phyloP scores from a whole-genome alignment of 306 rosid species.

The Ochetophila trinervis region DNA sequence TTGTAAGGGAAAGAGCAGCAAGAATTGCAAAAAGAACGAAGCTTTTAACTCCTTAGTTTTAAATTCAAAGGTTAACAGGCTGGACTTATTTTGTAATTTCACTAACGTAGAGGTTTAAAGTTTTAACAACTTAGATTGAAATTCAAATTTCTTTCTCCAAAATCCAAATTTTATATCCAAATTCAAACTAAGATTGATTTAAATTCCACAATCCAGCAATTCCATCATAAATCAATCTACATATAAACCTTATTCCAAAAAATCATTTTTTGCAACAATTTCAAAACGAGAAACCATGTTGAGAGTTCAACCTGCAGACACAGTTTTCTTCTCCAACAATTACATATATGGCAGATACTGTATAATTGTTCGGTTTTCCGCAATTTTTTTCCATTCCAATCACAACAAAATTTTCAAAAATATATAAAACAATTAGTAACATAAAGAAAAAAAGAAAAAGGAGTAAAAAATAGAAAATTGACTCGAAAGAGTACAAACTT shows the following conservation, averaged over 20 bases:
- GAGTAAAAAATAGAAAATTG: too few relatives aligned
- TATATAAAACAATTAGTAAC: not conserved
- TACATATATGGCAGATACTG: not conserved
- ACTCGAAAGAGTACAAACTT: not conserved
- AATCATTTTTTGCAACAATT: not conserved
- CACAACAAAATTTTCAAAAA: too few relatives aligned
- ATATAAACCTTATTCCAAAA: not conserved
- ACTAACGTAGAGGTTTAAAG: not conserved
- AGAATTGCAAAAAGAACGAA: constrained; percentile 1
- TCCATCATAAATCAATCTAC: not conserved
- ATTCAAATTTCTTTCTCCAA: not conserved
- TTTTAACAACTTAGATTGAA: not conserved
- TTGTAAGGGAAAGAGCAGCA: constrained; percentile 8
- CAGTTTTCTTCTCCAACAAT: not conserved
- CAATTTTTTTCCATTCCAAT: not conserved
- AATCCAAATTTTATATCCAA: not conserved
- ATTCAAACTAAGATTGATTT: constrained; percentile 3
- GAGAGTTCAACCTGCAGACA: not conserved
- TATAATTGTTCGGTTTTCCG: too few relatives aligned
- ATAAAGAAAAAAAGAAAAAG: too few relatives aligned
- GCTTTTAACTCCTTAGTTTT: not conserved
- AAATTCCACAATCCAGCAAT: constrained; percentile 7
- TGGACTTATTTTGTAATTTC: not conserved
- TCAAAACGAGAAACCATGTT: not conserved
- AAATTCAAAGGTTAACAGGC: not conserved